phyloP scores from a whole-genome alignment of 2,329 filamentous ascomycete species.

The Talaromyces atroroseus region DNA sequence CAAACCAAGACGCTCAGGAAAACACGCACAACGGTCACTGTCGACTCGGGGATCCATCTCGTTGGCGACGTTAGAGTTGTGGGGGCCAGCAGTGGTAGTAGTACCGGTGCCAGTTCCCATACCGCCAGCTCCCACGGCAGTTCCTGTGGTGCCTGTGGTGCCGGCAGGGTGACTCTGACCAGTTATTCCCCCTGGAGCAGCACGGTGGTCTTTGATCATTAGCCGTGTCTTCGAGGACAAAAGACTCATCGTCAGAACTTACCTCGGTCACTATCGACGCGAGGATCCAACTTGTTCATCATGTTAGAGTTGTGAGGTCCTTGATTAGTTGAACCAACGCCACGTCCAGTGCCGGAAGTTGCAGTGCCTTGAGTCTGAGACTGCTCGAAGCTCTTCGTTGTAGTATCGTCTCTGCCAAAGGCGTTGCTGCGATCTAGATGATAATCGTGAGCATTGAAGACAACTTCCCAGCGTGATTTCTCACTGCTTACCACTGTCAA shows the following conservation, averaged over 20 bases:
- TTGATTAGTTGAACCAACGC: conserved; percentile 20
- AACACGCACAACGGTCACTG: conserved; percentile 20
- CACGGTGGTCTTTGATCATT: conserved; percentile 1
- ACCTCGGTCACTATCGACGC: conserved; percentile 40
- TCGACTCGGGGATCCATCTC: conserved; percentile 31
- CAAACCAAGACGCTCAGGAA: not conserved
- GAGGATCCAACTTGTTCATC: conserved; percentile 48
- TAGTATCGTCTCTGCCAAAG: conserved; percentile 3
- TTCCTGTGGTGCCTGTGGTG: conserved; percentile 1
- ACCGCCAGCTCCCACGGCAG: conserved; percentile 1
- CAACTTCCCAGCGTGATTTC: not conserved
- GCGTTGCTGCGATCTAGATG: conserved; percentile 2
- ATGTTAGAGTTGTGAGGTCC: conserved; percentile 43
- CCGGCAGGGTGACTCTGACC: not conserved
- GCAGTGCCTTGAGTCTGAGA: conserved; percentile 3
- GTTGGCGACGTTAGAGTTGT: conserved; percentile 35
- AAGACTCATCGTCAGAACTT: not conserved
- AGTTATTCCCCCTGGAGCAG: conserved; percentile 5
- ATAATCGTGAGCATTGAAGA: not conserved
- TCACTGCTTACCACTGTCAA: conserved; percentile 31
- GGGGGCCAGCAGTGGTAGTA: conserved; percentile 25
- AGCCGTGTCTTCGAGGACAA: not conserved
- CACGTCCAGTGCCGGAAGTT: conserved; percentile 1
- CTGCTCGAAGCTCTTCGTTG: conserved; percentile 9
- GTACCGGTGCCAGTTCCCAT: conserved; percentile 17